A percentile compares a stretch with the other conserved stretches of the same genome.
phyloP scores from a whole-genome alignment of 2,329 filamentous ascomycete genomes.

The Monilinia laxa region DNA sequence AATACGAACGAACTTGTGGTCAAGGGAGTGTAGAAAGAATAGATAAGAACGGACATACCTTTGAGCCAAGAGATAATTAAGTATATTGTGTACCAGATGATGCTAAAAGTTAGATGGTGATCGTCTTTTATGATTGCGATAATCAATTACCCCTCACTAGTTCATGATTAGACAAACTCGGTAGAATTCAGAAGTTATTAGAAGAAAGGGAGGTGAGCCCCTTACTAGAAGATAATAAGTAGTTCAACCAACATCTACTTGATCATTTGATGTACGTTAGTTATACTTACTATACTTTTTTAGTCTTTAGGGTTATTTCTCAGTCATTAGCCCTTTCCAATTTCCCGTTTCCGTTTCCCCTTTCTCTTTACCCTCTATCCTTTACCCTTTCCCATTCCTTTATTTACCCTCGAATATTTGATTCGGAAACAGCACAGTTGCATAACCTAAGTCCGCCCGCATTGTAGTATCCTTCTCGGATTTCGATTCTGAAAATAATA shows the following conservation, averaged over 20 bases:
- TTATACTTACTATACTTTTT: neutral
- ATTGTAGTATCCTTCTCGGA: neutral
- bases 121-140: slow-evolving; percentile 17
- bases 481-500: neutral
- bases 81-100: neutral
- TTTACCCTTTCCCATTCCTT: no score
- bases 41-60: neutral
- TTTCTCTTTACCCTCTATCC: no score
- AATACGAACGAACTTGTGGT: neutral
- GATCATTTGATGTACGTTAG: neutral
- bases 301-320: no score
- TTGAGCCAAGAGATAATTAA: neutral
- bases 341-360: neutral
- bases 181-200: no score
- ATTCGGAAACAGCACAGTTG: neutral
- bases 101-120: neutral
- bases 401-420: neutral
- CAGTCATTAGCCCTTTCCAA: neutral
- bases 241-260: no score
- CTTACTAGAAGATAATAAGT: neutral
- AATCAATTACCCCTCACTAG: slow-evolving; percentile 9
- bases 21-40: neutral
- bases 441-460: neutral
- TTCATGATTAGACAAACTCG: neutral
- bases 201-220: neutral